Percentiles rank a stretch among this genome's conserved stretches.
phyloP scores from a whole-genome alignment of 495 filamentous ascomycete genomes.

The Astrothelium macrocarpum region DNA sequence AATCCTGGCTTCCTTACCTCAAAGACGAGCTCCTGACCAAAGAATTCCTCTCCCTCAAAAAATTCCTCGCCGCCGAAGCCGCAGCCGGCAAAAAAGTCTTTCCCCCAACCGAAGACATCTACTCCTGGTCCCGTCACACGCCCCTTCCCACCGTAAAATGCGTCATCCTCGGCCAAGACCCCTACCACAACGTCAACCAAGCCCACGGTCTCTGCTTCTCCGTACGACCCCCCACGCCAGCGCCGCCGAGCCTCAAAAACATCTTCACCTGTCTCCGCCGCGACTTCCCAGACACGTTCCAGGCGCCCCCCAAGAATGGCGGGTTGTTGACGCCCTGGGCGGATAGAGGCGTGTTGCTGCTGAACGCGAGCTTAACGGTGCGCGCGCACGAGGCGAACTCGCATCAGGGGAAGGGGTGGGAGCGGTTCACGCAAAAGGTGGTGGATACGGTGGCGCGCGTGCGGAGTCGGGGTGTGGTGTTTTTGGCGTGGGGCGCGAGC shows the following conservation, averaged over 20 bases:
- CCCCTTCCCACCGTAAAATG: conserved; percentile 77
- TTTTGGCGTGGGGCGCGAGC: conserved; percentile 83
- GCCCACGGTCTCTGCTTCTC: conserved; percentile 94
- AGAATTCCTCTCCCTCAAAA: conserved; percentile 78
- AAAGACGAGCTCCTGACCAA: conserved; percentile 69
- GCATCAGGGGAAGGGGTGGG: conserved; percentile 80
- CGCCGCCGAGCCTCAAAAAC: conserved; percentile 79
- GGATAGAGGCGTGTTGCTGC: conserved; percentile 76
- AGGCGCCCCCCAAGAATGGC: conserved; percentile 58
- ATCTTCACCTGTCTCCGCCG: conserved; percentile 80
- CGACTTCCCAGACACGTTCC: conserved; percentile 71
- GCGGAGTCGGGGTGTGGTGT: conserved; percentile 73
- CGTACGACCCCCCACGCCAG: conserved; percentile 76
- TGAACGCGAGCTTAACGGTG: conserved; percentile 91
- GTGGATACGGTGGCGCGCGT: conserved; percentile 76
- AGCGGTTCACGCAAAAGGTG: conserved; percentile 78
- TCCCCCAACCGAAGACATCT: conserved; percentile 81
- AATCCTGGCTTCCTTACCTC: conserved; percentile 78
- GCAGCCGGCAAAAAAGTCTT: conserved; percentile 66
- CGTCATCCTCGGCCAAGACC: conserved; percentile 91
- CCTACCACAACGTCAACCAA: conserved; percentile 92
- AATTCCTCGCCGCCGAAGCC: conserved; percentile 72
- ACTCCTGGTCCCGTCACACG: conserved; percentile 90
- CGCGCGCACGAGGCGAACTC: conserved; percentile 75
- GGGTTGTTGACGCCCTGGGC: conserved; percentile 90